These are phyloP conservation scores for Carallia brachiata DNA, from an alignment of 345 rosid genomes.

Conservation along the genomic window DNA sequence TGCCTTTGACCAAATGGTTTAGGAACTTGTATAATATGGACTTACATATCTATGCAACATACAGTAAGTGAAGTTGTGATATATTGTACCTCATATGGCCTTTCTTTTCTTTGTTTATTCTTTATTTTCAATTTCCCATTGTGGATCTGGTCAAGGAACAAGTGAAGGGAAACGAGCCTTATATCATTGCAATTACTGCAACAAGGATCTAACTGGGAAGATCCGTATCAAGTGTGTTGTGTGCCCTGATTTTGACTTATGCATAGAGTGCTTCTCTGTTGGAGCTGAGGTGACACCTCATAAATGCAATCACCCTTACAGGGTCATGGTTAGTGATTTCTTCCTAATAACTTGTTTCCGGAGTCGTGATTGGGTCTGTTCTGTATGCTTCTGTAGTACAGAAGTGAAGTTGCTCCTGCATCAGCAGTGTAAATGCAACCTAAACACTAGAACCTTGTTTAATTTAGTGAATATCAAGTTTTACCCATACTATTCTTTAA, in stretches of 20 bases:
- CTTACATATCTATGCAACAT: no score
- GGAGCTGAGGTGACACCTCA: slow-evolving; percentile 95
- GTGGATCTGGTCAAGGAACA: slow-evolving; percentile 62
- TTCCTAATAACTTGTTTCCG: slow-evolving; percentile 6
- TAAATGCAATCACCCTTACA: slow-evolving; percentile 76
- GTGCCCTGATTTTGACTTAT: slow-evolving; percentile 96
- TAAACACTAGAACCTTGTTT: background rate
- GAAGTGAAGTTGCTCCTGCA: background rate
- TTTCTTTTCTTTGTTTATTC: background rate
- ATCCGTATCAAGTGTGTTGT: slow-evolving; percentile 87
- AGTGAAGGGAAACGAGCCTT: slow-evolving; percentile 76
- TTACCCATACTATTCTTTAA: no score
- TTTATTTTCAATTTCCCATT: slow-evolving; percentile 1
- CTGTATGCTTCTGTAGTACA: background rate
- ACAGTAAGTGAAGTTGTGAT: background rate
- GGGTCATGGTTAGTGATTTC: slow-evolving; percentile 82
- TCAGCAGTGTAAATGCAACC: background rate
- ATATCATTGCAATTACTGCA: slow-evolving; percentile 97
- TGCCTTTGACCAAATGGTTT: background rate
- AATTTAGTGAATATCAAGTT: background rate
- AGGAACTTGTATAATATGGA: background rate
- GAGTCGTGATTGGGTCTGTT: background rate
- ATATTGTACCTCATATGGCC: background rate
- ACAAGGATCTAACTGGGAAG: slow-evolving; percentile 89
- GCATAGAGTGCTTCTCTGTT: slow-evolving; percentile 91